Evolutionary conservation across 495 filamentous ascomycete genomes (phyloP).

Genomic region (Lasiosphaeris hirsuta): DNA sequence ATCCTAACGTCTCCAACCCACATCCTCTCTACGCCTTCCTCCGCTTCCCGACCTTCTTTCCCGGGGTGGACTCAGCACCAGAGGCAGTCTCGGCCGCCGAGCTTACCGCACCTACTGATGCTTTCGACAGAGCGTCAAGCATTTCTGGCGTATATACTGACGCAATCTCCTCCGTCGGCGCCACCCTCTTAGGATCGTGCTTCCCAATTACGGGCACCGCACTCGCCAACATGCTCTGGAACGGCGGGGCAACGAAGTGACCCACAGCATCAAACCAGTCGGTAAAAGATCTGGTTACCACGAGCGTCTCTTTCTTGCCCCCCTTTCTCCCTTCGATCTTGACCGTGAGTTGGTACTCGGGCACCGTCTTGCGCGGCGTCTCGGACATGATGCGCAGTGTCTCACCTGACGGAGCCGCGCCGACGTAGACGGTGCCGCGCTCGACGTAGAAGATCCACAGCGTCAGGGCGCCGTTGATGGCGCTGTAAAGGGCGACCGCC

Average conservation of each 20-base stretch:
- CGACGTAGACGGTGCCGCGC: conserved; percentile 74
- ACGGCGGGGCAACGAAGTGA: conserved; percentile 75
- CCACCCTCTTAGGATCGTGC: conserved; percentile 59
- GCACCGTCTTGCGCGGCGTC: conserved; percentile 69
- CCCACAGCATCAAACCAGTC: conserved; percentile 84
- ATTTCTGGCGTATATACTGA: conserved; percentile 36
- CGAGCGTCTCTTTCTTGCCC: conserved; percentile 45
- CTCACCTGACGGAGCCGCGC: conserved; percentile 45
- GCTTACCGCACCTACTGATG: conserved; percentile 24
- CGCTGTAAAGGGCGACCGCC: conserved; percentile 75
- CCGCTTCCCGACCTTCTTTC: conserved; percentile 43
- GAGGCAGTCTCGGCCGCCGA: conserved; percentile 25
- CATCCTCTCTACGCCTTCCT: conserved; percentile 39
- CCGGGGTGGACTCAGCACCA: conserved; percentile 18
- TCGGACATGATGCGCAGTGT: conserved; percentile 63
- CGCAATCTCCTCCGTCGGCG: conserved; percentile 10
- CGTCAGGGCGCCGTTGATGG: conserved; percentile 74
- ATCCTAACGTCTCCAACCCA: neutral
- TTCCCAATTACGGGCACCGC: conserved; percentile 64
- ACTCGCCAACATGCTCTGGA: conserved; percentile 74
- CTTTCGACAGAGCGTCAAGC: conserved; percentile 38
- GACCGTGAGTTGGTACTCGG: conserved; percentile 72
- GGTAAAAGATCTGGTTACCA: conserved; percentile 68
- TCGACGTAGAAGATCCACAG: conserved; percentile 87
- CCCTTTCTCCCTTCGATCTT: conserved; percentile 47